phyloP scores from a whole-genome alignment of 768 basidiomycete genomes.

The Paxillus involutus region DNA sequence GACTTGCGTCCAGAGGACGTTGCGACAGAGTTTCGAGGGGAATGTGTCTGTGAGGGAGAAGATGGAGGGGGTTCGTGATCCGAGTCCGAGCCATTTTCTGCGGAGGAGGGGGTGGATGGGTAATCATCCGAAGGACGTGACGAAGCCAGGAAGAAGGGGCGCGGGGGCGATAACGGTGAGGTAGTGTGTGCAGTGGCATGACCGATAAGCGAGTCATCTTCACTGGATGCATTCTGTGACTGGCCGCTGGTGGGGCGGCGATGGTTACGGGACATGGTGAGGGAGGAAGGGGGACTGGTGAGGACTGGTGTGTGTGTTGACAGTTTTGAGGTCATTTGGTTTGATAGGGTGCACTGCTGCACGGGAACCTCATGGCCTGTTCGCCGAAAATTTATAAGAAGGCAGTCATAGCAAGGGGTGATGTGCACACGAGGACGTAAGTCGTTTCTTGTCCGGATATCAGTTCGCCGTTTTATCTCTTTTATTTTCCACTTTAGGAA shows the following conservation, averaged over 20 bases:
- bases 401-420: too few relatives aligned
- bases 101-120: constrained; percentile 15
- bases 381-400: neutral
- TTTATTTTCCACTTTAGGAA: too few relatives aligned
- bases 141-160: constrained; percentile 37
- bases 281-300: constrained; percentile 1
- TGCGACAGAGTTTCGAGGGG: constrained; percentile 15
- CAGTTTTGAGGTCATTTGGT: constrained; percentile 1
- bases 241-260: constrained; percentile 13
- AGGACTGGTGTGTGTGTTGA: constrained; percentile 8
- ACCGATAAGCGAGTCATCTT: constrained; percentile 24
- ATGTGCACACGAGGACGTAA: neutral
- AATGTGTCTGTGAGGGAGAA: constrained; percentile 11
- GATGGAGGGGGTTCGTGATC: constrained; percentile 26
- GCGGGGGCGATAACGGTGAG: constrained; percentile 31
- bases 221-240: constrained; percentile 21
- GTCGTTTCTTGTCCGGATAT: too few relatives aligned
- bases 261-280: constrained; percentile 13
- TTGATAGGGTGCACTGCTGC: neutral
- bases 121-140: constrained; percentile 20
- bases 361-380: neutral
- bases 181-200: neutral
- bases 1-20: constrained; percentile 15
- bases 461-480: neutral
- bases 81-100: constrained; percentile 31